Evolutionary conservation across 2,329 filamentous ascomycete genomes (phyloP).

Genomic region (Fusarium brachygibbosum): DNA sequence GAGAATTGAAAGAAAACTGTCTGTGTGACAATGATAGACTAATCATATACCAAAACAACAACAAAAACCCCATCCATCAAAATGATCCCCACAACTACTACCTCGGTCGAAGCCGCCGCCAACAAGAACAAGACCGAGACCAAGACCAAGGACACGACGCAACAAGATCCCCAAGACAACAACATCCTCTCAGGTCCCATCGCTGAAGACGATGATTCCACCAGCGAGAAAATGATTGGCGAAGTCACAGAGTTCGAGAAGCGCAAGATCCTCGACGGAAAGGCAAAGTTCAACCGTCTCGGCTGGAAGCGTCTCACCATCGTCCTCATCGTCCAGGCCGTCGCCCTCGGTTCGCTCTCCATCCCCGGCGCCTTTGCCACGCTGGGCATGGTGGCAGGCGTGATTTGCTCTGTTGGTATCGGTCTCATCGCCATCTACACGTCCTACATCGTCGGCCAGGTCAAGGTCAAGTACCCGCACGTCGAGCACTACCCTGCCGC

Average conservation of each 20-base stretch:
- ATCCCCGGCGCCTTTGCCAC: conserved; percentile 45
- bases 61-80: neutral
- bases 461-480: conserved; percentile 62
- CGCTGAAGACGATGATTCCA: conserved; percentile 29
- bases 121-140: conserved; percentile 13
- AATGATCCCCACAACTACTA: conserved; percentile 39
- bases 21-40: conserved; percentile 45
- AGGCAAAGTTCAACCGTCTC: conserved; percentile 44
- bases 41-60: conserved; percentile 17
- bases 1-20: conserved; percentile 8
- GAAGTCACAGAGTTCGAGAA: conserved; percentile 46
- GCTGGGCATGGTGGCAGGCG: conserved; percentile 52
- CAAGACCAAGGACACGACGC: conserved; percentile 27
- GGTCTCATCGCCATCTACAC: conserved; percentile 59
- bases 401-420: conserved; percentile 54
- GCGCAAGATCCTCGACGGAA: conserved; percentile 44
- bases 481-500: conserved; percentile 75
- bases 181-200: conserved; percentile 23
- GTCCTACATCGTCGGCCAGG: conserved; percentile 57
- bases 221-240: conserved; percentile 44
- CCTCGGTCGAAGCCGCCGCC: conserved; percentile 35
- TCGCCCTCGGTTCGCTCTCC: conserved; percentile 46
- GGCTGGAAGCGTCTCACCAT: conserved; percentile 48
- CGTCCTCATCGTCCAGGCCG: conserved; percentile 45
- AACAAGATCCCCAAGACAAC: conserved; percentile 14